Base-by-base conservation (phyloP, 1,284 basidiomycete genomes). In the Ceratobasidium sp. region DNA sequence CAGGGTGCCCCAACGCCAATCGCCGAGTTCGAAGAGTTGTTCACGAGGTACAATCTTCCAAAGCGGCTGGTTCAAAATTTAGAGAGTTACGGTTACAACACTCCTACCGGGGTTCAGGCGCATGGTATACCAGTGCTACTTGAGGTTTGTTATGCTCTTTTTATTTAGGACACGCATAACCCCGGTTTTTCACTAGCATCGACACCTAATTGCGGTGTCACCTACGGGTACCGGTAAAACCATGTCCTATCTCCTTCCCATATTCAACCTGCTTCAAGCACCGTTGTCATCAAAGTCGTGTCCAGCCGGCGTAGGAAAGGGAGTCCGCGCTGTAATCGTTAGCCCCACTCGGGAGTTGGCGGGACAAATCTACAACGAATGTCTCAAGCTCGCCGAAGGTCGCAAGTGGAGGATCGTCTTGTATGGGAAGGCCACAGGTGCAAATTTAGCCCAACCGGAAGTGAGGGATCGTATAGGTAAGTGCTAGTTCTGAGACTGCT, bases 321-420 rank as follows among this genome's bases (percentile, higher is more conserved):
- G 94, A 29, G 89, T 91, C 14, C 87, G 96, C 75, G 91, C 93
- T 0, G 79, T 99, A 19, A 85, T 99, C 65, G 82, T 99, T 71
- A 93, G 94, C 0, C 98, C 98, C 0, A 99, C 98, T 0, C 89
- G 95, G 77, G 98, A 99, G 83, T 83, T 99, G n/a, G 96, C 97
- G 0, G 91, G 95, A 77, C 98, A 99, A 81, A 98, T 99, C 75
- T 87, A 95, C 76, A 95, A 95, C 74, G 98, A 99, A 80, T 94
- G 92, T 76, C 81, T 93, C 56, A 95, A 94, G 80, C 84, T 98
- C 14, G 91, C 92, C 0, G 85, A 90, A 76, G 94, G 93, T 7
- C 87, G 93, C 61, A 92, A 91, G 78, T 98, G 96, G 95, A 86
- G 89, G 68, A 87, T 92, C 39, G 84, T 94, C 1, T 84, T 98